Base-by-base conservation (phyloP, 1,284 basidiomycete genomes). In the Coniophora puteana region DNA sequence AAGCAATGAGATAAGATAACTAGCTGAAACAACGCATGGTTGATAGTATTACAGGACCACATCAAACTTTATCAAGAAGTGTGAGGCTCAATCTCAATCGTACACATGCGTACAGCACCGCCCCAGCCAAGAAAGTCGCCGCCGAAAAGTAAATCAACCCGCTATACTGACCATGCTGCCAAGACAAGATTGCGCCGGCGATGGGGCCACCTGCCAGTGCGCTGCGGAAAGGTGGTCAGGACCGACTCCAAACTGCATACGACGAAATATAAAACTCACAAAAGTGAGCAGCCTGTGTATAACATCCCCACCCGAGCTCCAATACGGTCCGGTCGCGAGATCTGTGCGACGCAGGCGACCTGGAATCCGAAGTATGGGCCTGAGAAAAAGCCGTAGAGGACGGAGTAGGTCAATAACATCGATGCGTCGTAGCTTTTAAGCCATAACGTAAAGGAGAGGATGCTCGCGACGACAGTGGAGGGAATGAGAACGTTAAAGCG, bases 201-300 rank as follows among this genome's bases (percentile, higher is more conserved):
- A 43, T 40, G 13, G 41, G 41, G 13, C 38, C 37, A 23, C 41
- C 41, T 14, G 40, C 20, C n/a, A 43, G 37, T 10, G 38, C 25
- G 5, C 41, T 43, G 5, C 16, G 13, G 8, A 8, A 41, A 36
- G 8, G 8, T 38, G 3, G 18, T 41, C 23, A 41, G n/a, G n/a
- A 12, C 13, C 8, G 13, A n/a, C 5, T 38, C 25, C 2, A 30
- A 18, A 6, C 10, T 12, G 27, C 13, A 18, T 31, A 39, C 7
- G 8, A 10, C 7, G 24, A 5, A 16, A 13, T 26, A 31, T 2
- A 16, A 25, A 20, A 40, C 41, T 17, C 22, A 43, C 41, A 30
- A 21, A 24, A 39, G 20, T 21, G 41, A 36, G 7, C 31, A 22
- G 16, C 39, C 14, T 13, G 25, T 40, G 38, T 43, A 43, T 22